These are phyloP conservation scores for Codiaeum variegatum DNA, from an alignment of 441 rosid genomes.

Conservation along the genomic window DNA sequence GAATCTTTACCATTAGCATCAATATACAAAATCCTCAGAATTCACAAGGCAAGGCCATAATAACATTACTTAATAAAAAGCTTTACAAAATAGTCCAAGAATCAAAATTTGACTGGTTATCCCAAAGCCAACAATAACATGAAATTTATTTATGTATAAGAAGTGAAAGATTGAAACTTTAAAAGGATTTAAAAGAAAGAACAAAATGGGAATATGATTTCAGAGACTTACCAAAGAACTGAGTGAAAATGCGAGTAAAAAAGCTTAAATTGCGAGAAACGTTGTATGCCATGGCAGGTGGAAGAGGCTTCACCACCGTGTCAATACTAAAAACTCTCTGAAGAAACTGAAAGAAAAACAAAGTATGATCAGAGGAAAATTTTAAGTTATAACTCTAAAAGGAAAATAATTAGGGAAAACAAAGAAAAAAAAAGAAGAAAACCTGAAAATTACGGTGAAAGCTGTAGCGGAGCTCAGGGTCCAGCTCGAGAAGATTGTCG, in stretches of 20 bases:
- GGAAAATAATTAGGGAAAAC: not conserved
- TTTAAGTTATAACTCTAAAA: not conserved
- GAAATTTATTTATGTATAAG: not conserved
- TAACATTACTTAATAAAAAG: not conserved
- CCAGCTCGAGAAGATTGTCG: constrained; percentile 53
- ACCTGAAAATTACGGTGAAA: constrained; percentile 86
- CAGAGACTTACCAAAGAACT: constrained; percentile 76
- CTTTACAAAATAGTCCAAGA: not conserved
- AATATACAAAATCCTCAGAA: not conserved
- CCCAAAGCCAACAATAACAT: not conserved
- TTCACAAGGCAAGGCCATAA: not conserved
- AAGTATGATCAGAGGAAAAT: not conserved
- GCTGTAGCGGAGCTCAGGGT: constrained; percentile 93
- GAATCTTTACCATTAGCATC: no score
- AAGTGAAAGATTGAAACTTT: not conserved
- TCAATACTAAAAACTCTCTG: constrained; percentile 86
- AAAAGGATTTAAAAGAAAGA: not conserved
- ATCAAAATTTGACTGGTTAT: not conserved
- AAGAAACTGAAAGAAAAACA: constrained; percentile 53
- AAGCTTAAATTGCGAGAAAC: constrained; percentile 89
- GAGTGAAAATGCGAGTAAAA: constrained; percentile 93
- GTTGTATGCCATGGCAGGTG: constrained; percentile 81
- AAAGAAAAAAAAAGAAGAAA: not conserved
- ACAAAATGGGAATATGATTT: not conserved
- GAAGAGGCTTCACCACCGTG: constrained; percentile 95